phyloP scores from a whole-genome alignment of 2,329 filamentous ascomycete genomes.

The Fusarium fracticaudum region DNA sequence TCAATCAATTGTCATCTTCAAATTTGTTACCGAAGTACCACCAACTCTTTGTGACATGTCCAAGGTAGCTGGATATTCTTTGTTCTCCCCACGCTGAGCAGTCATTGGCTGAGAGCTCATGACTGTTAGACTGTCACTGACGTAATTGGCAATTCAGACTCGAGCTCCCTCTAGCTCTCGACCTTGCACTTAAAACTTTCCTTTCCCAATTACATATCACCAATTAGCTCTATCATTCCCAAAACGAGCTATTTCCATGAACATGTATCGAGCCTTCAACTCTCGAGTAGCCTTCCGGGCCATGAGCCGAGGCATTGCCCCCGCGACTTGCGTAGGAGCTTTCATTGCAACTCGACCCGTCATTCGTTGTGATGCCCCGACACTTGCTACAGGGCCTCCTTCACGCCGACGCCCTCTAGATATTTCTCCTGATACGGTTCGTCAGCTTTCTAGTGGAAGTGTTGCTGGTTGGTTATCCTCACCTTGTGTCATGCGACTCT shows the following conservation, averaged over 20 bases:
- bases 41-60: neutral
- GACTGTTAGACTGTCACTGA: slow-evolving; percentile 22
- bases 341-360: slow-evolving; percentile 37
- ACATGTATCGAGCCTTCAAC: slow-evolving; percentile 39
- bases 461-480: slow-evolving; percentile 54
- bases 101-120: slow-evolving; percentile 35
- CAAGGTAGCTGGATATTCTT: slow-evolving; percentile 13
- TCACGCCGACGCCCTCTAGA: slow-evolving; percentile 28
- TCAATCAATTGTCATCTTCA: slow-evolving; percentile 12
- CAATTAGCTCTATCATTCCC: neutral
- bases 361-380: slow-evolving; percentile 46
- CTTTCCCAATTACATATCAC: neutral
- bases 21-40: neutral
- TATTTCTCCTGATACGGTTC: slow-evolving; percentile 49
- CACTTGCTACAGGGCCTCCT: slow-evolving; percentile 26
- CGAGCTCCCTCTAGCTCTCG: slow-evolving; percentile 1
- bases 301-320: slow-evolving; percentile 43
- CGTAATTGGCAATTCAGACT: slow-evolving; percentile 31
- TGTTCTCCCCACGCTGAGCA: slow-evolving; percentile 19
- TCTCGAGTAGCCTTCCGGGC: slow-evolving; percentile 36
- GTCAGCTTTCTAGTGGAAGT: slow-evolving; percentile 64
- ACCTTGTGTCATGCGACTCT: neutral
- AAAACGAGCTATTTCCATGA: neutral
- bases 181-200: neutral
- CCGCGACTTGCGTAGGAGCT: slow-evolving; percentile 42